Base-by-base conservation (phyloP, 129 eudicot species). In the Sambucus nigra region DNA sequence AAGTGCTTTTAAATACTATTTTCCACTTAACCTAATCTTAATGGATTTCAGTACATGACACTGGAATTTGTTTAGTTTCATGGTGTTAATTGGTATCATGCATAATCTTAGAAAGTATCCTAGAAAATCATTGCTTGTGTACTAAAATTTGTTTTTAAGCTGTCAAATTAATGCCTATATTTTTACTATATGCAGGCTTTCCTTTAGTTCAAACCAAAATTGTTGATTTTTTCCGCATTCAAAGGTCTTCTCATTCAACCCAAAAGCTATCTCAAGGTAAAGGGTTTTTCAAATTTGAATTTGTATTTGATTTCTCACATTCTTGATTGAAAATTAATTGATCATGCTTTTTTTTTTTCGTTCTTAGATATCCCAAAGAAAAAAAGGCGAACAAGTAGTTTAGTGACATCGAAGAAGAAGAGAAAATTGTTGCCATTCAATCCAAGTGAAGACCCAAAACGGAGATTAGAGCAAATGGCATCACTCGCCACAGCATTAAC, bases 131-230 rank as follows among this genome's bases (percentile, higher is more conserved):
- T n/a, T n/a, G n/a, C n/a, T n/a, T n/a, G n/a, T n/a, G n/a, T n/a
- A n/a, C n/a, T n/a, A n/a, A n/a, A n/a, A n/a, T n/a, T n/a, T n/a
- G n/a, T n/a, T n/a, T n/a, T n/a, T n/a, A n/a, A n/a, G n/a, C n/a
- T n/a, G n/a, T n/a, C n/a, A n/a, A n/a, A n/a, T n/a, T n/a, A n/a
- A n/a, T 31, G 28, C 2, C 20, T 51, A 9, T 45, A 15, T 50
- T 47, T 7, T 55, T 44, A 19, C 18, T 31, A 33, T 53, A 11
- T 60, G 50, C 84, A 91, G 98, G 69, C 7, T 81, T 91, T 56
- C 86, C 94, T 21, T 69, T 85, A 29, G 82, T 86, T 22, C 98
- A 91, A 68, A 91, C 98, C 54, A 91, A 85, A 73, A 91, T 91
- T 68, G 69, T 91, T 11, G 98, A 91, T 59, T 91, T 91, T 41